Evolutionary conservation across 768 basidiomycete genomes (phyloP), one percentile per base, ranked within the genome.

Genomic region (Phanerochaete sordida): DNA sequence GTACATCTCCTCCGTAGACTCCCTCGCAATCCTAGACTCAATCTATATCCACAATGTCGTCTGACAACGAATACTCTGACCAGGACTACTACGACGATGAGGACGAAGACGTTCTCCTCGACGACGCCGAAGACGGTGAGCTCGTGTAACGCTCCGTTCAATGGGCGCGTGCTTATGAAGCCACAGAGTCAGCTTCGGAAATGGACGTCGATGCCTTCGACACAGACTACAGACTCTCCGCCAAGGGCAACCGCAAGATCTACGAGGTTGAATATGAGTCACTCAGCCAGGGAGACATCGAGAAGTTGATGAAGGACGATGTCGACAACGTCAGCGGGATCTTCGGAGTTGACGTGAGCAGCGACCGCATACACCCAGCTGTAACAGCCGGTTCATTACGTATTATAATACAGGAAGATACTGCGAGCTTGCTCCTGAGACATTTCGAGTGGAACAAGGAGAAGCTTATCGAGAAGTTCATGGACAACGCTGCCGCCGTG

Each of bases 361-460:
- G 52, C 28, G 37, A 54, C 21, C 53, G 19, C 28, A 30, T 26
- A 52, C 15, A 37, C 37, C 56, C n/a, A 33, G 53, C 56, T 19
- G 11, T 48, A 43, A 52, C 33, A 19, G 35, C 6, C 16, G 43
- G 39, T 24, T 59, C 11, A 19, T 50, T 35, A 55, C 15, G 48
- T 23, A 7, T 52, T 54, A 53, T 27, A 27, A 26, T 44, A 21
- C 70, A 95, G 93, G 66, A 73, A 1, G 82, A 83, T 66, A 82
- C 82, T 2, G 95, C 95, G 3, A 80, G 85, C 2, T 76, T 95
- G 30, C 80, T 99, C 6, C 77, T 99, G 60, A 85, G 95, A 28
- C 77, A 91, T 75, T 84, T 89, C 79, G 79, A 81, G 57, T 99
- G 97, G 97, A 98, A 98, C 80, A 93, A 92, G 70, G 97, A 99